Evolutionary conservation across 164 flowering plant species (phyloP), one percentile per base, ranked within the genome.

Genomic region (Vitis rupestris): DNA sequence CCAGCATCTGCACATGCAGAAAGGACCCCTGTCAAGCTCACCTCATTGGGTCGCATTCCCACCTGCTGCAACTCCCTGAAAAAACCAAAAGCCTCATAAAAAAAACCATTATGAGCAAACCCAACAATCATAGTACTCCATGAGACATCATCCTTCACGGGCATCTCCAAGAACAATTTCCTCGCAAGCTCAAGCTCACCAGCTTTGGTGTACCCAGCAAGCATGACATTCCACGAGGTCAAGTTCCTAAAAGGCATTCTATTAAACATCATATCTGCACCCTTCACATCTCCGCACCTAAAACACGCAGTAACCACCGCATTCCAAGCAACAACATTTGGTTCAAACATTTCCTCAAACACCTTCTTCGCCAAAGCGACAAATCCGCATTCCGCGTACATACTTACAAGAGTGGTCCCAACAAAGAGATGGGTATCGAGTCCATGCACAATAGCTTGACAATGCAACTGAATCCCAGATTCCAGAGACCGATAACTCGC

Each of bases 61-160:
- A 48, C 15, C 37, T 73, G 44, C 29, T n/a, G 74, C 72, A 79
- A 56, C 70, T 84, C 85, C 66, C 81, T 75, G 67, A 83, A 90
- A 69, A 54, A 74, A 0, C 59, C 67, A 75, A 85, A 83, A 54
- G 93, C 86, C 68, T 84, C 85, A 56, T 83, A 82, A 30, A 83
- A 80, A 63, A 68, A 67, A 29, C 91, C 88, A 74, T 72, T 74
- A 8, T 84, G 87, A 31, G 82, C 71, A 68, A 83, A 79, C 74
- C 96, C 96, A 67, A 73, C 78, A 74, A 90, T 83, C 89, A 88
- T 84, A n/a, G 86, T 88, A 72, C 86, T 88, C 91, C 92, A 88
- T 44, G 95, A 88, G 14, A 88, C 84, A 44, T 72, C 78, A 66
- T 85, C 91, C 63, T 78, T 85, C 30, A 54, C 54, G 5, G 80